A percentile compares a stretch with the other conserved stretches of the same genome.
phyloP scores from a whole-genome alignment of 148 eudicot species.

The Camellia lanceoleosa region DNA sequence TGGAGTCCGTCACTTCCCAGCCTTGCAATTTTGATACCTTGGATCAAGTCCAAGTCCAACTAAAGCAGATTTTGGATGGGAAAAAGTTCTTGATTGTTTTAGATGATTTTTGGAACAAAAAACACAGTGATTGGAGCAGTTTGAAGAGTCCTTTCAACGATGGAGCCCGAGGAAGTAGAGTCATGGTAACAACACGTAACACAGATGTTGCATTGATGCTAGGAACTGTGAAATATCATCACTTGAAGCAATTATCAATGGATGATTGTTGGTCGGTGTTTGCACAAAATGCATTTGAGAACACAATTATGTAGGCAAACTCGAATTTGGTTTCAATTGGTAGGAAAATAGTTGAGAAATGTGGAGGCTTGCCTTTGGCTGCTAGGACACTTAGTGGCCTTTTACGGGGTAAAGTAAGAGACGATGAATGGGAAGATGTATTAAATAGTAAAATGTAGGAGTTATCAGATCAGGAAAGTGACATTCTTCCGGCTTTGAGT shows the following conservation, averaged over 20 bases:
- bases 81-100: conserved; percentile 19
- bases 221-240: neutral
- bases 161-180: conserved; percentile 24
- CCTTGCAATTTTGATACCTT: neutral
- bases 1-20: neutral
- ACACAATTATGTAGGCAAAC: too few relatives aligned
- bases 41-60: neutral
- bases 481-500: conserved; percentile 17
- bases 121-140: conserved; percentile 7
- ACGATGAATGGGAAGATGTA: conserved; percentile 14
- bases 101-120: conserved; percentile 28
- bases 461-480: neutral
- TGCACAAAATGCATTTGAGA: conserved; percentile 14
- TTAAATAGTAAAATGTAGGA: conserved; percentile 20
- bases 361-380: conserved; percentile 30
- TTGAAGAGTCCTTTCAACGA: conserved; percentile 7
- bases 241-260: neutral
- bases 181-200: conserved; percentile 27
- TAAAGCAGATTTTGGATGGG: neutral
- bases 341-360: conserved; percentile 1
- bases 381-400: conserved; percentile 18
- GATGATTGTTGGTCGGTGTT: conserved; percentile 23
- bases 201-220: neutral
- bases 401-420: neutral
- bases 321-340: conserved; percentile 17